Evolutionary conservation across 2,329 filamentous ascomycete species (phyloP).

Genomic region (Phaeophleospora eucalypticola): DNA sequence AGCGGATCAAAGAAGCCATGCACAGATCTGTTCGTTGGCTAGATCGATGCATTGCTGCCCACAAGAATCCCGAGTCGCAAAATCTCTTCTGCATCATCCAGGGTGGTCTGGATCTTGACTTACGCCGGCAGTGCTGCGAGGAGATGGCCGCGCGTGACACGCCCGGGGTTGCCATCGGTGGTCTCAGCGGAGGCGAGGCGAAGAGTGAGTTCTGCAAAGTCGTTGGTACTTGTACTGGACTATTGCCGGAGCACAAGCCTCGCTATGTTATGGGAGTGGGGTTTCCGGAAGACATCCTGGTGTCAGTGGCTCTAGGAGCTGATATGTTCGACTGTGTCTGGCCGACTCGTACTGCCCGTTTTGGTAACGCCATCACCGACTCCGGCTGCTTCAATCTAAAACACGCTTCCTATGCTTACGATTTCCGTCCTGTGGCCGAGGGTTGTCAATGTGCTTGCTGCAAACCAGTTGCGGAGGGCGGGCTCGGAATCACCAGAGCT

Average conservation of each 20-base stretch:
- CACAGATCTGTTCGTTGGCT: slow-evolving; percentile 91
- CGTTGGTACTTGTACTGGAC: slow-evolving; percentile 75
- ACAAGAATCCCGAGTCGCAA: slow-evolving; percentile 75
- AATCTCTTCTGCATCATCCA: slow-evolving; percentile 99
- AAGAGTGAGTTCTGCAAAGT: slow-evolving; percentile 86
- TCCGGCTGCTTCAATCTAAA: slow-evolving; percentile 79
- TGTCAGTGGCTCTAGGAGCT: slow-evolving; percentile 87
- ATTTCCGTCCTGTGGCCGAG: slow-evolving; percentile 79
- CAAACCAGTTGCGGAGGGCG: slow-evolving; percentile 57
- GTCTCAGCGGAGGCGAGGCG: slow-evolving; percentile 88
- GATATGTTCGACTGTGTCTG: slow-evolving; percentile 99
- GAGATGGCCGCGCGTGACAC: slow-evolving; percentile 90
- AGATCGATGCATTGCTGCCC: slow-evolving; percentile 87
- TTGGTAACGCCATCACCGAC: slow-evolving; percentile 87
- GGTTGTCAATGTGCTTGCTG: slow-evolving; percentile 81
- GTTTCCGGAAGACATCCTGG: slow-evolving; percentile 92
- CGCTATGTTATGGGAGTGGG: slow-evolving; percentile 98
- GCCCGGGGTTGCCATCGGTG: slow-evolving; percentile 93
- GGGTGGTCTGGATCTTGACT: slow-evolving; percentile 82
- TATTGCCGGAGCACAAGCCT: slow-evolving; percentile 88
- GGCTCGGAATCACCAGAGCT: slow-evolving; percentile 77
- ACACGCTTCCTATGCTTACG: slow-evolving; percentile 67
- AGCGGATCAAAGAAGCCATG: slow-evolving; percentile 91
- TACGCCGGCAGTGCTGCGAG: slow-evolving; percentile 75
- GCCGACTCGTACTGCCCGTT: slow-evolving; percentile 92